Percentiles rank a stretch among this genome's conserved stretches.
phyloP scores from a whole-genome alignment of 192 early-diverging fungal genomes.

The Dispira simplex region DNA sequence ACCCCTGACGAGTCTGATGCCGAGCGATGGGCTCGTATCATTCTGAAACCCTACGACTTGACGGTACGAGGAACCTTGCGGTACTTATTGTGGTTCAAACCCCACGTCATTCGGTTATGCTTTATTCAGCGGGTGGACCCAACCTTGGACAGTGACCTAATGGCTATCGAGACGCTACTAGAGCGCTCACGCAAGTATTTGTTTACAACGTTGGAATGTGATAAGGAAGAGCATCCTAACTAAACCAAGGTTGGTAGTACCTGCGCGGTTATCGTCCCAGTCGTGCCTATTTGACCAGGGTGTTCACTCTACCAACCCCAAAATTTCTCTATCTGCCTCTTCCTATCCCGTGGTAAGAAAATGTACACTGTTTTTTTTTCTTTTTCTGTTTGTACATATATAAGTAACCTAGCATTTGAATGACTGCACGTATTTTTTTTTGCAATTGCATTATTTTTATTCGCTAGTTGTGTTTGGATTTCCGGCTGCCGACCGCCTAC shows the following conservation, averaged over 20 bases:
- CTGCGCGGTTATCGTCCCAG: not conserved
- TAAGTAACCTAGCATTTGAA: not conserved
- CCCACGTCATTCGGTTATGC: slow-evolving; percentile 29
- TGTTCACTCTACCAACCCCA: not conserved
- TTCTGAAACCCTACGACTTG: slow-evolving; percentile 30
- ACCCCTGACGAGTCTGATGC: slow-evolving; percentile 21
- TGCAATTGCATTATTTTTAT: no score
- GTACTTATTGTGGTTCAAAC: slow-evolving; percentile 31
- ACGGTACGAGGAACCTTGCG: slow-evolving; percentile 32
- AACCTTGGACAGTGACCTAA: slow-evolving; percentile 6
- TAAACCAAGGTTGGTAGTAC: not conserved
- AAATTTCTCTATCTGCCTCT: not conserved
- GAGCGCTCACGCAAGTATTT: not conserved
- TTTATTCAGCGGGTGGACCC: slow-evolving; percentile 30
- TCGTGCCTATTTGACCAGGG: not conserved
- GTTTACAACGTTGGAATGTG: not conserved
- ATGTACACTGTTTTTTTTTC: not conserved
- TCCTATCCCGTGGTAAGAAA: not conserved
- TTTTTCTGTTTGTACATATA: not conserved
- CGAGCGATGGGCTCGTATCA: slow-evolving; percentile 20
- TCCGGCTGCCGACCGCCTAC: no score
- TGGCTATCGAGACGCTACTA: not conserved
- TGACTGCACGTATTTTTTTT: no score
- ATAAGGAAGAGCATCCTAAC: slow-evolving; percentile 5
- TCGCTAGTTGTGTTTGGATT: no score